phyloP scores from a whole-genome alignment of 1,284 basidiomycete genomes.

The Ceratobasidium sp. region DNA sequence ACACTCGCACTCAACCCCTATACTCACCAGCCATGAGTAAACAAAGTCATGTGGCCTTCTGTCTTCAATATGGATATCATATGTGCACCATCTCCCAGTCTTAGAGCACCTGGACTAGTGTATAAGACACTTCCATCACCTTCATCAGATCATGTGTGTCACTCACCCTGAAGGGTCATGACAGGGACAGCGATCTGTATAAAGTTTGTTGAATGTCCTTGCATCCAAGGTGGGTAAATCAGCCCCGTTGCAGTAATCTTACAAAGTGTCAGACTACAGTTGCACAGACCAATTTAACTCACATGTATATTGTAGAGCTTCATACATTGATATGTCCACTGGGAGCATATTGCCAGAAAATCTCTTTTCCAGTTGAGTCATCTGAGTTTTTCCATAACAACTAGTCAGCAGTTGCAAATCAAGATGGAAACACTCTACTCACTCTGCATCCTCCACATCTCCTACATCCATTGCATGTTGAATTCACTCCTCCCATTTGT shows the following conservation, averaged over 20 bases:
- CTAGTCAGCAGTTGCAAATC: not conserved
- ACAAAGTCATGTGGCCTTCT: no score
- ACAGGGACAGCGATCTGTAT: no score
- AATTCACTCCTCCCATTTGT: not conserved
- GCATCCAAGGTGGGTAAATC: not conserved
- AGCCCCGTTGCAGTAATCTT: not conserved
- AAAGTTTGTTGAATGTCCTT: not conserved
- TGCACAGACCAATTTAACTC: not conserved
- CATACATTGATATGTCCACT: not conserved
- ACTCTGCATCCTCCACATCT: not conserved
- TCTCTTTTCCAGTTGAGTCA: not conserved
- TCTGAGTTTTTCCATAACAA: not conserved
- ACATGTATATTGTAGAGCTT: not conserved
- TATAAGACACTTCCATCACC: no score
- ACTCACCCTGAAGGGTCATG: no score
- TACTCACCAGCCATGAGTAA: no score
- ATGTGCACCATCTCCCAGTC: no score
- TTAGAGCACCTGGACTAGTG: no score
- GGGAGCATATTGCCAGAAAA: not conserved
- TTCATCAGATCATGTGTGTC: no score
- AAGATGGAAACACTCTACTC: not conserved
- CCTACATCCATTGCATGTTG: not conserved
- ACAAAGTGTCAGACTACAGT: not conserved
- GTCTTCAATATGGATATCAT: no score
- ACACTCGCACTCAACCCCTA: no score